phyloP scores from a whole-genome alignment of 768 basidiomycete species.

The Tylopilus sp. region DNA sequence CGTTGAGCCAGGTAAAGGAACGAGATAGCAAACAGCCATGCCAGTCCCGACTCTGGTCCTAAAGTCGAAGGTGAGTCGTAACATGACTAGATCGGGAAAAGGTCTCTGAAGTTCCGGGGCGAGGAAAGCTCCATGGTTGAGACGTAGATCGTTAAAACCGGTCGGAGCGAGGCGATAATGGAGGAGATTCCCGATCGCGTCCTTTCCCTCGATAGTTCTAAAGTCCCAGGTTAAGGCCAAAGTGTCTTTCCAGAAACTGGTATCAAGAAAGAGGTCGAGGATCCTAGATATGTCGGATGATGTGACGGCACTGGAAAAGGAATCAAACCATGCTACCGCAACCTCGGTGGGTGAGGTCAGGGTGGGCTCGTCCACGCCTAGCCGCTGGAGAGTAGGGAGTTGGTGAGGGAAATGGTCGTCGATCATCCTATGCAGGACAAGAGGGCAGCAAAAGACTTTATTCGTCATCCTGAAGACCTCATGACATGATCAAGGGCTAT shows the following conservation, averaged over 20 bases:
- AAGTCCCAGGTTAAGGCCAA: slow-evolving; percentile 55
- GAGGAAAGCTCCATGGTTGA: slow-evolving; percentile 21
- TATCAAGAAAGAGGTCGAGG: slow-evolving; percentile 26
- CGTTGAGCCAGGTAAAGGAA: slow-evolving; percentile 36
- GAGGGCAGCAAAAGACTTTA: neutral
- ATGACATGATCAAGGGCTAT: neutral
- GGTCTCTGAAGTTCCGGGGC: slow-evolving; percentile 34
- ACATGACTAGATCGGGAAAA: slow-evolving; percentile 55
- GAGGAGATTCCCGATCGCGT: slow-evolving; percentile 38
- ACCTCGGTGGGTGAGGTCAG: slow-evolving; percentile 15
- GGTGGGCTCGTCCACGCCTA: slow-evolving; percentile 14
- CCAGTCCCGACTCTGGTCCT: slow-evolving; percentile 46
- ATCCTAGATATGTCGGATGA: slow-evolving; percentile 12
- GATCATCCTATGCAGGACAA: neutral
- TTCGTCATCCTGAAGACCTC: neutral
- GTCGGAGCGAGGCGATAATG: slow-evolving; percentile 26
- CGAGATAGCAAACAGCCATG: slow-evolving; percentile 51
- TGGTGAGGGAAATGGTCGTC: too few relatives aligned
- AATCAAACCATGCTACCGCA: slow-evolving; percentile 23
- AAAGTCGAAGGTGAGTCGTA: slow-evolving; percentile 56
- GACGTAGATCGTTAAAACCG: slow-evolving; percentile 7
- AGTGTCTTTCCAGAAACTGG: slow-evolving; percentile 48
- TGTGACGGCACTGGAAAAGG: slow-evolving; percentile 21
- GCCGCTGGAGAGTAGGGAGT: neutral
- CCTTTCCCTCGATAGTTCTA: slow-evolving; percentile 41